Percentiles rank a stretch among this genome's conserved stretches.
These are phyloP conservation scores for Calonectria henricotiae DNA, from an alignment of 2,329 filamentous ascomycete species.

Conservation along the genomic window DNA sequence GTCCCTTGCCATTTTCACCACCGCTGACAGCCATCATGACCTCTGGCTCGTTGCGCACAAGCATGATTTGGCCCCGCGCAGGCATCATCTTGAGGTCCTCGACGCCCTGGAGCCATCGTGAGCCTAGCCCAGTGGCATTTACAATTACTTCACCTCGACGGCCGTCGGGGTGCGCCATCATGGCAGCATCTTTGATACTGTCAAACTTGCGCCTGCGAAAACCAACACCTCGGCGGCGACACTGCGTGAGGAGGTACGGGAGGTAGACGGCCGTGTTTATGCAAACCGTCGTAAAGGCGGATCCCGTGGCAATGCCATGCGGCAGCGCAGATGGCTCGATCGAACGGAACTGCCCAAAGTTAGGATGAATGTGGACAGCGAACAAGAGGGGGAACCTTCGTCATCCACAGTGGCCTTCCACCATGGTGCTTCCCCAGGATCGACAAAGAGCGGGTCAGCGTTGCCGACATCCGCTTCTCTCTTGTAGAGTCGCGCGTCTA, in stretches of 20 bases:
- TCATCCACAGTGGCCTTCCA: conserved; percentile 9
- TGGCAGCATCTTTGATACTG: conserved; percentile 73
- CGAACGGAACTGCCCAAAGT: conserved; percentile 18
- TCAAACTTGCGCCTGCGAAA: conserved; percentile 67
- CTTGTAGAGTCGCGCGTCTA: conserved; percentile 15
- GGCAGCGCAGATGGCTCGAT: conserved; percentile 17
- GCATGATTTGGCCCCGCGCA: conserved; percentile 79
- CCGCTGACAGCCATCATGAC: conserved; percentile 61
- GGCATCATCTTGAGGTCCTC: conserved; percentile 76
- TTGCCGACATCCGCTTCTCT: conserved; percentile 11
- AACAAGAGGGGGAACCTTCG: neutral
- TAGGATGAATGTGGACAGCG: neutral
- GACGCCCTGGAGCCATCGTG: conserved; percentile 78
- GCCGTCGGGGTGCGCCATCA: conserved; percentile 54
- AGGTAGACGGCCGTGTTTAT: conserved; percentile 84
- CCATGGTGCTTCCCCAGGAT: conserved; percentile 17
- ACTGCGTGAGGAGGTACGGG: conserved; percentile 79
- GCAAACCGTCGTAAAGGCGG: conserved; percentile 80
- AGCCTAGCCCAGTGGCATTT: conserved; percentile 80
- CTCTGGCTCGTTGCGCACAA: conserved; percentile 78
- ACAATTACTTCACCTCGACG: conserved; percentile 72
- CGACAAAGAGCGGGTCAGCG: conserved; percentile 13
- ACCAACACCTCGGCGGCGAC: conserved; percentile 73
- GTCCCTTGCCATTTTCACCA: conserved; percentile 76
- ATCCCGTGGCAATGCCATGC: conserved; percentile 78